Evolutionary conservation across 805 yeast species (phyloP), one percentile per base, ranked within the genome.

Genomic region (Blastobotrys attinorum): DNA sequence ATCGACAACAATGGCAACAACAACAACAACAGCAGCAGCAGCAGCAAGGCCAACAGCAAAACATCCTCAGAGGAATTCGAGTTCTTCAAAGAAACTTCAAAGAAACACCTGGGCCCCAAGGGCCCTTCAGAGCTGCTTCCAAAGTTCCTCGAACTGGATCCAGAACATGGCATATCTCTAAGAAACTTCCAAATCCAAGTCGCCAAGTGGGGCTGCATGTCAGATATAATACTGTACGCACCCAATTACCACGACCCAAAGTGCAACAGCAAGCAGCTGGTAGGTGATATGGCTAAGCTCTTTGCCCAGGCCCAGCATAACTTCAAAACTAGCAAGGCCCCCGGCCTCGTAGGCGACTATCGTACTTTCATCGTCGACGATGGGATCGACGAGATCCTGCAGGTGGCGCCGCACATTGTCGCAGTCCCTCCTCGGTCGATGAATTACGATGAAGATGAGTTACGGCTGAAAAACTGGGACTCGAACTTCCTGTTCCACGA

Each of bases 131-230:
- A 32, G 15, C 59, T 69, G 27, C 50, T 75, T 39, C 85, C 85
- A 1, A 48, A 67, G 6, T 81, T 84, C 53, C 63, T 72, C 40
- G 69, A 74, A 46, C 58, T 79, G 54, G 89, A 83, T 52, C 90
- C 88, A 13, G 76, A 70, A 45, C 68, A 73, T 35, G 92, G 95
- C 3, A 79, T 85, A 4, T 77, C 86, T 3, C 70, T 88, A 43
- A 72, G 97, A 49, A 85, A 89, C 57, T 89, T 88, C 61, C 87
- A 84, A 57, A 77, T 83, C 45, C 97, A 90, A 63, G 83, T 79
- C 16, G 73, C 87, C n/a, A 88, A 87, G 57, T 66, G 81, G 47
- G 83, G 92, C 27, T 69, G 77, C 22, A 69, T 87, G 7, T 72
- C 92, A 0, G 94, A 85, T 56, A 75, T 87, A 40, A 66, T 86